These are phyloP conservation scores for Rhododendron simsii DNA, from an alignment of 148 eudicot genomes.

Conservation along the genomic window DNA sequence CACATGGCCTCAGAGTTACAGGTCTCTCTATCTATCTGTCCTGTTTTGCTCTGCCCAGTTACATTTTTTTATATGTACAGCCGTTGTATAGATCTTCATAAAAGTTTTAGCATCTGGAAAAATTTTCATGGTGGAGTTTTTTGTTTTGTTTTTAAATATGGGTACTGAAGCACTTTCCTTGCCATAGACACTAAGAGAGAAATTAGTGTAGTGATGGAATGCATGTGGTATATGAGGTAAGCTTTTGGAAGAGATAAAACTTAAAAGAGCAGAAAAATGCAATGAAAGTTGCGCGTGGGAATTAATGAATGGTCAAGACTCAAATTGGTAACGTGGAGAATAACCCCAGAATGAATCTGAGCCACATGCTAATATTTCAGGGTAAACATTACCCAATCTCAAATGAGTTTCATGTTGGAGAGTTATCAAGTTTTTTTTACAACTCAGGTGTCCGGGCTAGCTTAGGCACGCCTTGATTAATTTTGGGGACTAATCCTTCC, in stretches of 20 bases:
- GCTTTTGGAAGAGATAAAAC: not conserved
- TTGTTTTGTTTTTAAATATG: not conserved
- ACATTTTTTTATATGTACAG: not conserved
- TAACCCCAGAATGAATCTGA: not conserved
- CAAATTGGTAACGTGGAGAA: not conserved
- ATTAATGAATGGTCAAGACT: not conserved
- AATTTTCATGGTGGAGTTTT: not conserved
- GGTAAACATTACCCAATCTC: not conserved
- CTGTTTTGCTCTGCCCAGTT: not conserved
- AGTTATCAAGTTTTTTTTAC: not conserved
- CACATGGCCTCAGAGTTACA: slow-evolving; percentile 95
- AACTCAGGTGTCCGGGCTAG: not conserved
- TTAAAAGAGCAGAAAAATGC: not conserved
- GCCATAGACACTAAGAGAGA: not conserved
- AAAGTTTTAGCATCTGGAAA: not conserved
- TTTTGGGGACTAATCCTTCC: not conserved
- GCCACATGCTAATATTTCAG: not conserved
- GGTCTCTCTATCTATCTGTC: slow-evolving; percentile 28
- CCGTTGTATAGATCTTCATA: not conserved
- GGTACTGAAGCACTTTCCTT: not conserved
- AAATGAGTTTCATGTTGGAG: not conserved
- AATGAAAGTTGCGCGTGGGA: not conserved
- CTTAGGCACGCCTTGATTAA: not conserved
- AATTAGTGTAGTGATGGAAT: not conserved
- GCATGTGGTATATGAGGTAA: not conserved